Conservation (phyloP, 352 stramenopile genomes). For the Thraustochytrium sp. region DNA sequence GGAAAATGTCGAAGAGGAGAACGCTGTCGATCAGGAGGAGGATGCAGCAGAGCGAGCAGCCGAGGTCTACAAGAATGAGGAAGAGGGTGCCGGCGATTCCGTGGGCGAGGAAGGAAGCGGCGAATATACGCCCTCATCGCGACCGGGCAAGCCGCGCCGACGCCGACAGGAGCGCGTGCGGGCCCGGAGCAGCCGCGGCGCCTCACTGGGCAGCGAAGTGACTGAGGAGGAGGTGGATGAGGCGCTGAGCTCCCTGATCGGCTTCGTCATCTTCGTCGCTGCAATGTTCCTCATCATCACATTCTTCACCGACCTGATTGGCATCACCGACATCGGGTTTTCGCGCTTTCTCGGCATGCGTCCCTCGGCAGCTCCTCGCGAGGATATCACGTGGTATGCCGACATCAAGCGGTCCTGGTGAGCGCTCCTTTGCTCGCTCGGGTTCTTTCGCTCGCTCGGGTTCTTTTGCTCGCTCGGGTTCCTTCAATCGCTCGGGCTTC, state of each 20-base stretch:
- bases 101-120: neutral
- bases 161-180: neutral
- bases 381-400: constrained; percentile 6
- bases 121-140: neutral
- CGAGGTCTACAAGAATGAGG: neutral
- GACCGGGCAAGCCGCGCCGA: neutral
- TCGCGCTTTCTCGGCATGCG: neutral
- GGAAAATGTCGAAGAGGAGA: neutral
- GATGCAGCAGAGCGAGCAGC: neutral
- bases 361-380: neutral
- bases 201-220: neutral
- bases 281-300: constrained; percentile 6
- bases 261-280: neutral
- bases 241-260: neutral
- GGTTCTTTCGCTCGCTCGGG: too few species aligned
- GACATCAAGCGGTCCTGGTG: constrained; percentile 8
- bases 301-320: neutral
- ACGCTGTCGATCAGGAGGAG: neutral
- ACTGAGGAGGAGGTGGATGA: neutral
- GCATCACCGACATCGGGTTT: constrained; percentile 20
- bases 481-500: too few species aligned
- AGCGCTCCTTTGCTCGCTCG: too few species aligned
- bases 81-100: neutral
- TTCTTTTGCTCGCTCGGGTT: too few species aligned
- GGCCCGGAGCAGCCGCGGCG: neutral